phyloP scores from a whole-genome alignment of 805 yeast genomes.

The Lachancea meyersii region DNA sequence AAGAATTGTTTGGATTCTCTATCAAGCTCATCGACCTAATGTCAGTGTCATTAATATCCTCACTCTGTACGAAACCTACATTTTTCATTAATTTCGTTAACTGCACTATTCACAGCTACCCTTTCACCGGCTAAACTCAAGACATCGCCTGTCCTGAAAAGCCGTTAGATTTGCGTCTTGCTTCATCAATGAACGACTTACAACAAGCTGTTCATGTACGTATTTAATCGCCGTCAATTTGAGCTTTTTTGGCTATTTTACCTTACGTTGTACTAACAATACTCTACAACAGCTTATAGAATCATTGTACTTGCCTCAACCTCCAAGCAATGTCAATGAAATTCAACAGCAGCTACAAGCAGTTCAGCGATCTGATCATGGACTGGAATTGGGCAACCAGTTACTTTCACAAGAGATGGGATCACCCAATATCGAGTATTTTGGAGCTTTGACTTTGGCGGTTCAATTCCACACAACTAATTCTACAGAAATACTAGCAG shows the following conservation, averaged over 20 bases:
- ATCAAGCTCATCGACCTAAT: too few species aligned
- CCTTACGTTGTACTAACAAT: conserved; percentile 1
- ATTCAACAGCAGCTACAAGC: conserved; percentile 29
- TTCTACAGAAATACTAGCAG: conserved; percentile 19
- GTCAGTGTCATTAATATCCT: too few species aligned
- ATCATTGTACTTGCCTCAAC: conserved; percentile 25
- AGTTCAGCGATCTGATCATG: conserved; percentile 28
- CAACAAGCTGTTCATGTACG: conserved; percentile 8
- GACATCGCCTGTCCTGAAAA: not conserved
- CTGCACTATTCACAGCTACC: not conserved
- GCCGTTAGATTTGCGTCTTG: not conserved
- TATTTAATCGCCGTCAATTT: conserved; percentile 4
- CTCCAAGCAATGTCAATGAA: conserved; percentile 25
- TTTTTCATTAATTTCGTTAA: not conserved
- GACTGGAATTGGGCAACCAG: conserved; percentile 26
- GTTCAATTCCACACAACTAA: conserved; percentile 27
- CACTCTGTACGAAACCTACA: too few species aligned
- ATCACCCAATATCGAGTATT: conserved; percentile 29
- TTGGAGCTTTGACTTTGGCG: conserved; percentile 33
- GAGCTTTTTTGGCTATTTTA: not conserved
- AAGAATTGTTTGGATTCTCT: too few species aligned
- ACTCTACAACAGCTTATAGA: conserved; percentile 19
- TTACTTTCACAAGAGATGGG: conserved; percentile 16
- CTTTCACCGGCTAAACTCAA: too few species aligned
- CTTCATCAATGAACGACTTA: conserved; percentile 2